Evolutionary conservation across 306 rosid genomes (phyloP).

Genomic region (Trichosanthes truncata): DNA sequence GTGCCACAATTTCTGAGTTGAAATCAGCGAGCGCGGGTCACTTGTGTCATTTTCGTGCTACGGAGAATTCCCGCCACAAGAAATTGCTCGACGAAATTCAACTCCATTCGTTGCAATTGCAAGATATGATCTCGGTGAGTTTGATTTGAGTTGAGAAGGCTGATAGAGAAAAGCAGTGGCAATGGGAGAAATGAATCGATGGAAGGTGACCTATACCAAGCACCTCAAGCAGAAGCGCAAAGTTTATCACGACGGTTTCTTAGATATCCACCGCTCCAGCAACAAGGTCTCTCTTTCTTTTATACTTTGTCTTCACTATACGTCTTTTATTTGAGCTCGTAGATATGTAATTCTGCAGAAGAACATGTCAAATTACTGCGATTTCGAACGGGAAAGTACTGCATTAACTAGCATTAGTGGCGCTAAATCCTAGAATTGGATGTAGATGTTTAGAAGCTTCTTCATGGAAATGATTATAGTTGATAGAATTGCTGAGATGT

Average conservation of each 20-base stretch:
- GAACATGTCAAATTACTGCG: neutral
- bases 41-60: neutral
- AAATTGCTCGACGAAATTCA: neutral
- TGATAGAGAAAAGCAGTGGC: constrained; percentile 3
- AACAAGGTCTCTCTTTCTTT: constrained; percentile 41
- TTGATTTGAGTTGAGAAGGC: neutral
- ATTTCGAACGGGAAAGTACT: neutral
- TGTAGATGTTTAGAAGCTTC: neutral
- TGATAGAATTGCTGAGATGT: neutral
- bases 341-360: neutral
- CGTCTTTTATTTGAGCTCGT: neutral
- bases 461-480: neutral
- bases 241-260: constrained; percentile 71
- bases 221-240: constrained; percentile 74
- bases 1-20: neutral
- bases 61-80: constrained; percentile 1
- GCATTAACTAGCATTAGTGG: neutral
- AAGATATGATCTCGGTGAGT: neutral
- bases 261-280: constrained; percentile 38
- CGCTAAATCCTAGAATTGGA: neutral
- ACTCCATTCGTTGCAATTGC: neutral
- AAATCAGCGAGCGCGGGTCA: neutral
- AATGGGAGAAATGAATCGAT: constrained; percentile 54
- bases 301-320: neutral
- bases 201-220: constrained; percentile 75